Base-by-base conservation (phyloP, 2,329 filamentous ascomycete species). In the Neoascochyta sp. region DNA sequence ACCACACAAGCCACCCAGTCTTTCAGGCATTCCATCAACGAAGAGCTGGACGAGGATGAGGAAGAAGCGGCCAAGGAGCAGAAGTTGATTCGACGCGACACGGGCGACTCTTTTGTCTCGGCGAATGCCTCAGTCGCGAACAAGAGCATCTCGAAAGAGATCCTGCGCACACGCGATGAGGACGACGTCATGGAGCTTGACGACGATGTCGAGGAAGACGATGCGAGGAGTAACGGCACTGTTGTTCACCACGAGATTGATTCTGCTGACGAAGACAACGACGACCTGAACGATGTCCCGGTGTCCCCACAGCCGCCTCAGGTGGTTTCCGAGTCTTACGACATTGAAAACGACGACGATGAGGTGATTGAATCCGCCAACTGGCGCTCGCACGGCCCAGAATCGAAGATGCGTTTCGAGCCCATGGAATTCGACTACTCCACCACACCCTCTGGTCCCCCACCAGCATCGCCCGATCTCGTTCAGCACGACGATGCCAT, bases 21-120 rank as follows among this genome's bases (percentile, higher is more conserved):
- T 1, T 57, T 60, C 27, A 34, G 43, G 24, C 43, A 37, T 16
- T 58, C 49, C 3, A 39, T 50, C 16, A n/a, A n/a, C n/a, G n/a
- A n/a, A n/a, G n/a, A n/a, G n/a, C n/a, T n/a, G 17, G 36, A 48
- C 15, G 35, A 40, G 11, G 21, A 36, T 9, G 36, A 38, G 0
- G 47, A 50, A 3, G 52, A 54, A 4, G 36, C 26, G 4, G 14
- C 29, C 4, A 32, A 34, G 2, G 49, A 47, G 11, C 33, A 33
- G 23, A n/a, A 5, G 20, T n/a, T 22, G 42, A 52, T n/a, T 29
- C 43, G 54, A 47, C 42, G 55, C 52, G 43, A 60, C 43, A 46
- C 57, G 27, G 55, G 66, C 27, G 67, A 69, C 28, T 70, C 68
- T 2, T 73, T 72, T 36, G 64, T 70, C 10, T 72, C 69, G 8